Base-by-base conservation (phyloP, 148 eudicot genomes). In the Simmondsia chinensis region DNA sequence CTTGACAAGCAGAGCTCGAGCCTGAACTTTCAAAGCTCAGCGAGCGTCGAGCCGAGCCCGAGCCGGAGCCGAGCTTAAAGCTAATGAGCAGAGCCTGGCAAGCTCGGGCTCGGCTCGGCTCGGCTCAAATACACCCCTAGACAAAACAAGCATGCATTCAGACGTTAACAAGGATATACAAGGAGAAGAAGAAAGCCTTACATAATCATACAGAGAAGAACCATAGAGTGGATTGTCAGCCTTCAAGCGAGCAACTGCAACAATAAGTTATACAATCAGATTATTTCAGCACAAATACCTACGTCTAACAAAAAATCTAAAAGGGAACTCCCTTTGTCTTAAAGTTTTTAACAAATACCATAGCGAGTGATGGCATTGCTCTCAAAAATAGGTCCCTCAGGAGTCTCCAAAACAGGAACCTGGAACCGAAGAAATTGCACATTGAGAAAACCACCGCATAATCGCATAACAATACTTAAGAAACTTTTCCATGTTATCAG, bases 351-450 rank as follows among this genome's bases (percentile, higher is more conserved):
- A 38, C 7, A 42, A 59, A 46, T 39, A 80, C 88, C 75, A 64
- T 80, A 80, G 39, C 77, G 80, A 6, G 88, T 83, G 30, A 80
- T 80, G 12, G 88, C 88, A 67, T 80, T 80, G 41, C 83, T 80
- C 43, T 80, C 83, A 40, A 76, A 80, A 2, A 80, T 13, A 7
- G 80, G 52, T 4, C 82, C 82, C 13, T 75, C 75, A 18, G 82
- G 79, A 11, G 87, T 79, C 63, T 75, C 79, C 50, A 80, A 60
- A 20, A 80, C 79, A 26, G 87, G 87, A 26, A 75, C 75, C 87
- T 80, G 44, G 12, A 39, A 35, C 9, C 15, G 25, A 17, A 28
- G 20, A 16, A 3, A 0, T 1, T 30, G n/a, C 16, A 21, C 1
- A 3, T 2, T 14, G 2, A 39, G 1, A 50, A 18, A n/a, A n/a